These are phyloP conservation scores for Rhynchospora breviuscula DNA, from an alignment of 176 grass and related monocot species.

Conservation along the genomic window DNA sequence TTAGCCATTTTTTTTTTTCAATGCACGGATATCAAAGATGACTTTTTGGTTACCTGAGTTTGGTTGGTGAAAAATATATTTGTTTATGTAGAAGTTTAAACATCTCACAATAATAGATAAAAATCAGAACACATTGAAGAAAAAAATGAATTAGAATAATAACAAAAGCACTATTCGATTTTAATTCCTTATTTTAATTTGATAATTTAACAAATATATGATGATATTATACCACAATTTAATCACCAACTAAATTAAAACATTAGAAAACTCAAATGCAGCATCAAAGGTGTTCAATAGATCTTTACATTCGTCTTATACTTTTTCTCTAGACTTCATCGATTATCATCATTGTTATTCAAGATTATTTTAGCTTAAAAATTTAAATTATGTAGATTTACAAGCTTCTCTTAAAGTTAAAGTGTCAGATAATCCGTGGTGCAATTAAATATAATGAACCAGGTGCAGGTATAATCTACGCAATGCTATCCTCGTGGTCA, in stretches of 20 bases:
- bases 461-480: background rate
- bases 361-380: background rate
- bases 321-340: background rate
- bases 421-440: background rate
- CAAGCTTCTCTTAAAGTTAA: background rate
- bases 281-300: background rate
- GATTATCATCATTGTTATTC: background rate
- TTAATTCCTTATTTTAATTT: background rate
- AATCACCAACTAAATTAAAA: background rate
- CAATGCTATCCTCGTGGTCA: background rate
- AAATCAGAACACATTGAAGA: background rate
- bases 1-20: background rate
- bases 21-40: background rate
- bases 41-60: background rate
- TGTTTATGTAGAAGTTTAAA: background rate
- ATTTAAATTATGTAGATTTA: background rate
- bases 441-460: slow-evolving; percentile 1
- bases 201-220: background rate
- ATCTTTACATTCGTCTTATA: background rate
- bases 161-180: background rate
- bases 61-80: too few relatives aligned
- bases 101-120: background rate
- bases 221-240: background rate
- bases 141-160: background rate
- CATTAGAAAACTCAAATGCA: background rate